phyloP scores from a whole-genome alignment of 345 rosid genomes.

The Citrus hindsii region DNA sequence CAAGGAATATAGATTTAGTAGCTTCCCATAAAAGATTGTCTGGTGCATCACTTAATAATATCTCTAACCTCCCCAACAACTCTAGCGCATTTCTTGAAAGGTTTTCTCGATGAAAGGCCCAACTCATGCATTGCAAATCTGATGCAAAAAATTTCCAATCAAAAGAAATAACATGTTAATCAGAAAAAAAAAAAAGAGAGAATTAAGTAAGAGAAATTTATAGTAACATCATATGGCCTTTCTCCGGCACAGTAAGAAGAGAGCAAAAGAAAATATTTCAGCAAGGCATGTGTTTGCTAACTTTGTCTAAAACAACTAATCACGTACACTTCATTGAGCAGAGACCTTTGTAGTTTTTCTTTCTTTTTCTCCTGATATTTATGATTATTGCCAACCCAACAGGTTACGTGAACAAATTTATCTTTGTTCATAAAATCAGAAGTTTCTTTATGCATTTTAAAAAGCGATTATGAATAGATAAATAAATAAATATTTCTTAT shows the following conservation, averaged over 20 bases:
- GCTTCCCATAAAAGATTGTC: background rate
- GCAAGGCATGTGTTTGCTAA: background rate
- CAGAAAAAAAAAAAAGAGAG: background rate
- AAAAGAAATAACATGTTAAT: background rate
- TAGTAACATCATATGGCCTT: background rate
- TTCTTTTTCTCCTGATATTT: no score
- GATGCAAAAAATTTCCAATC: constrained; percentile 9
- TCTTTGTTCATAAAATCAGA: no score
- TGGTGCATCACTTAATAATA: background rate
- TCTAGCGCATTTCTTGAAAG: constrained; percentile 96
- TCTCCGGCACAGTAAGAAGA: background rate
- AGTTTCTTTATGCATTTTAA: no score
- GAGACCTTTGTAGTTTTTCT: no score
- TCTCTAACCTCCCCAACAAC: constrained; percentile 90
- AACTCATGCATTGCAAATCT: constrained; percentile 96
- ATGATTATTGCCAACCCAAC: no score
- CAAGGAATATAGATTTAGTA: background rate
- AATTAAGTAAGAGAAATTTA: background rate
- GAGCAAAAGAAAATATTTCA: background rate
- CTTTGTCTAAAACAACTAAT: background rate
- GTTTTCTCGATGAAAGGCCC: constrained; percentile 84
- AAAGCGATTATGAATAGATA: no score
- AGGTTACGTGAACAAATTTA: no score
- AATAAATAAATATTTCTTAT: no score
- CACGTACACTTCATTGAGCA: no score